phyloP scores from a whole-genome alignment of 129 eudicot genomes.

The Flaveria sonorensis region DNA sequence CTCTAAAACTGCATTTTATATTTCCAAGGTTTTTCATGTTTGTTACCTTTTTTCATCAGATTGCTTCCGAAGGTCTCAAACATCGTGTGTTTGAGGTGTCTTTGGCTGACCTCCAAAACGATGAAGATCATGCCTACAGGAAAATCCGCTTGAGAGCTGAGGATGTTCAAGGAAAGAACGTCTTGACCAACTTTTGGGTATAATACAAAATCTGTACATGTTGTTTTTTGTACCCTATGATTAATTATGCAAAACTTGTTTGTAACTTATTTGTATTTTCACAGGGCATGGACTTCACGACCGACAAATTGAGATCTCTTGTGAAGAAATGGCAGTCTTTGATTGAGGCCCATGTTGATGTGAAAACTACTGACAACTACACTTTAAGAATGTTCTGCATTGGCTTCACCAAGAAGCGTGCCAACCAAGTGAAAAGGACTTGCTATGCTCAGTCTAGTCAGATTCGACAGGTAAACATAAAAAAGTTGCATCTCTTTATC shows the following conservation, averaged over 20 bases:
- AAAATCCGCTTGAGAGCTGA: conserved; percentile 86
- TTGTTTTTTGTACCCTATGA: background rate
- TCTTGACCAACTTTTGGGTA: conserved; percentile 84
- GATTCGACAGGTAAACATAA: conserved; percentile 55
- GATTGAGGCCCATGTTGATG: conserved; percentile 89
- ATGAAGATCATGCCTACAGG: conserved; percentile 79
- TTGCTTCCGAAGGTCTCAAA: conserved; percentile 87
- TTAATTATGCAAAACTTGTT: background rate
- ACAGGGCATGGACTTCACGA: conserved; percentile 86
- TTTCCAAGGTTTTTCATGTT: background rate
- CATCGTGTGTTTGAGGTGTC: conserved; percentile 79
- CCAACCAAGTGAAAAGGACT: conserved; percentile 82
- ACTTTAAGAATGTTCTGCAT: conserved; percentile 81
- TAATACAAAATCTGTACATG: background rate
- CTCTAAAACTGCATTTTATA: background rate
- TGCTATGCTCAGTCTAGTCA: conserved; percentile 89
- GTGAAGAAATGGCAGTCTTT: conserved; percentile 82
- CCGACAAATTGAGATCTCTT: conserved; percentile 74
- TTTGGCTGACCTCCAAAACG: conserved; percentile 76
- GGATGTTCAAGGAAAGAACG: conserved; percentile 82
- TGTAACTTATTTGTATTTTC: background rate
- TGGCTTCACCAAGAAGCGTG: conserved; percentile 87
- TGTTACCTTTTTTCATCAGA: conserved; percentile 28
- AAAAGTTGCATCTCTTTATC: background rate
- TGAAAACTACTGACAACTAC: conserved; percentile 76